Base-by-base conservation (phyloP, 768 basidiomycete species). In the Trametes cingulata region DNA sequence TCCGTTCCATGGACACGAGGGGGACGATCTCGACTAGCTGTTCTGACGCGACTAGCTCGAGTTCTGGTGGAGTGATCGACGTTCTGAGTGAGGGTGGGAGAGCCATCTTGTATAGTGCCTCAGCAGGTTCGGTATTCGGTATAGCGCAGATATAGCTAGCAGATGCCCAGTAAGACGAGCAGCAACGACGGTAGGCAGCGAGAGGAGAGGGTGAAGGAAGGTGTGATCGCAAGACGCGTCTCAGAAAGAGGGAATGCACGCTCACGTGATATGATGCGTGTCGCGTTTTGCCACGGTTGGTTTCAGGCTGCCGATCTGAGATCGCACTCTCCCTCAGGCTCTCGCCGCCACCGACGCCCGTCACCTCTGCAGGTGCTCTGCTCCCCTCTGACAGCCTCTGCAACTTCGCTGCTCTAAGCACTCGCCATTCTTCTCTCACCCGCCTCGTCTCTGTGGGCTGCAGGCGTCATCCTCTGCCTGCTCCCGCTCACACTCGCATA, bases 41-140 rank as follows among this genome's bases (percentile, higher is more conserved):
- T 66, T 97, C 90, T 19, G 84, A 91, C 1, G 95, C 91, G 55
- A 96, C 83, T 54, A 95, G 85, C 66, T 95, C 93, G 25, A 96
- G 84, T 71, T 97, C 94, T 60, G 85, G 82, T 33, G 94, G 93
- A 7, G 88, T 88, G 35, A 93, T 78, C 0, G 91, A 90, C 3
- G 79, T 77, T 58, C 87, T 82, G 17, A 96, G 77, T 4, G 84
- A 76, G 42, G 79, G 78, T 2, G 94, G 93, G 22, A 95, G 81
- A 36, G 94, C 85, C 94, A 96, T 94, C n/a, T n/a, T n/a, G n/a
- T n/a, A n/a, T n/a, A n/a, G n/a, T n/a, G n/a, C n/a, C n/a, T n/a
- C n/a, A n/a, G n/a, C n/a, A n/a, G n/a, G n/a, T n/a, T n/a, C n/a
- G n/a, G n/a, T n/a, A n/a, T n/a, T n/a, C n/a, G n/a, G n/a, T n/a